Evolutionary conservation across 371 early-diverging fungal species (phyloP).

Genomic region (Circinella umbellata): DNA sequence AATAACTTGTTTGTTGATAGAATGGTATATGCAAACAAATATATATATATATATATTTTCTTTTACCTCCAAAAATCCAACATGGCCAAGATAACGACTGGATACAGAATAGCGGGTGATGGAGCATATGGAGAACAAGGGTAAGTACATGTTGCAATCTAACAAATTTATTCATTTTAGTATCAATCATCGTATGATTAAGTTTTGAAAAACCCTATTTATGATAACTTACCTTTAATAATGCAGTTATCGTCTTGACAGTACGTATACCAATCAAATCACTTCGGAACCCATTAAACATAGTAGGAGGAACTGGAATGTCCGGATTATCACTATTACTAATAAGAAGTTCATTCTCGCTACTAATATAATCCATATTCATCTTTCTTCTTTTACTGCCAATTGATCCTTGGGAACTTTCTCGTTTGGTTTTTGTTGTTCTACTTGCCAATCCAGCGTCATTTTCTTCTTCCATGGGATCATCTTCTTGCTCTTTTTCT

Average conservation of each 20-base stretch:
- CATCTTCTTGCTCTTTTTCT: background rate
- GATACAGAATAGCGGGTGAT: slow-evolving; percentile 36
- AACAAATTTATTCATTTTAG: background rate
- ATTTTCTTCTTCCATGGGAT: background rate
- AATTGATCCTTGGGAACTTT: background rate
- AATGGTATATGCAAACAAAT: background rate
- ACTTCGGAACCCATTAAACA: background rate
- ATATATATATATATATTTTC: too few species aligned
- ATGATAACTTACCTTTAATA: slow-evolving; percentile 34
- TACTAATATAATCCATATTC: background rate
- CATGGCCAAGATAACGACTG: slow-evolving; percentile 40
- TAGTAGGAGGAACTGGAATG: background rate
- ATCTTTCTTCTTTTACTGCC: slow-evolving; percentile 4
- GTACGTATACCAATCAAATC: slow-evolving; percentile 3
- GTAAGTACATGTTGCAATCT: slow-evolving; percentile 49
- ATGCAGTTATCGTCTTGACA: slow-evolving; percentile 31
- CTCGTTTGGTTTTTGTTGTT: background rate
- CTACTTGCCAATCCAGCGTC: background rate
- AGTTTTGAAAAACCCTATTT: background rate
- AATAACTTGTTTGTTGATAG: background rate
- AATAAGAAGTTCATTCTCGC: slow-evolving; percentile 2
- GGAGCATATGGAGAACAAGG: slow-evolving; percentile 50
- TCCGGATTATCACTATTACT: background rate
- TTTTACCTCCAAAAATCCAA: slow-evolving; percentile 49
- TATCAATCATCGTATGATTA: background rate